Conservation (phyloP, 768 basidiomycete genomes). For the Termitomyces sp. region DNA sequence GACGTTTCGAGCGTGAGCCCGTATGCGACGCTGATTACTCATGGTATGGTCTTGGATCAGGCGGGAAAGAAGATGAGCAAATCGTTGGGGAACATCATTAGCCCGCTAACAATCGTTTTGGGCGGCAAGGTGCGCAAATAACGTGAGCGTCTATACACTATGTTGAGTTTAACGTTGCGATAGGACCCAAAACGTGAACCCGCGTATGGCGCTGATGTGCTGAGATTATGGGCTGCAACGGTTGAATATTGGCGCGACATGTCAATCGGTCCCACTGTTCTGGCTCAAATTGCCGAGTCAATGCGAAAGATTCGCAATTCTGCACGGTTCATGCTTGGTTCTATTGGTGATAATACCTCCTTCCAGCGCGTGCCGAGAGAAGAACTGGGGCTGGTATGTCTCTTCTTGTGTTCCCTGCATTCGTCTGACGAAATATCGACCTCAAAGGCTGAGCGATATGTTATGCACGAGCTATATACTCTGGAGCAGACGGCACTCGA, state of each 20-base stretch:
- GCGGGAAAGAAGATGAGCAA: slow-evolving; percentile 97
- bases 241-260: slow-evolving; percentile 90
- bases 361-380: slow-evolving; percentile 38
- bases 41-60: slow-evolving; percentile 95
- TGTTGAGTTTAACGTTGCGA: neutral
- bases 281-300: slow-evolving; percentile 73
- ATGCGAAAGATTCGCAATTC: slow-evolving; percentile 86
- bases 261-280: slow-evolving; percentile 75
- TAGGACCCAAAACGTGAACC: slow-evolving; percentile 72
- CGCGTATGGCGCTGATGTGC: slow-evolving; percentile 80
- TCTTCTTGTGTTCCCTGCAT: neutral
- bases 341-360: slow-evolving; percentile 46
- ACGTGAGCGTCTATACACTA: slow-evolving; percentile 3
- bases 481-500: slow-evolving; percentile 68
- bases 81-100: slow-evolving; percentile 87
- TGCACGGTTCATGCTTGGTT: slow-evolving; percentile 83
- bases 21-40: slow-evolving; percentile 83
- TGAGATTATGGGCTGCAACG: slow-evolving; percentile 90
- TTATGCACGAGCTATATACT: slow-evolving; percentile 80
- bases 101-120: slow-evolving; percentile 75
- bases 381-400: slow-evolving; percentile 65
- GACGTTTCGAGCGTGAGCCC: slow-evolving; percentile 41
- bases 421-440: neutral
- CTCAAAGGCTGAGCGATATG: slow-evolving; percentile 74
- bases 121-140: slow-evolving; percentile 64